Evolutionary conservation across 345 rosid genomes (phyloP), one percentile per base, ranked within the genome.

Genomic region (Aquilaria sinensis): DNA sequence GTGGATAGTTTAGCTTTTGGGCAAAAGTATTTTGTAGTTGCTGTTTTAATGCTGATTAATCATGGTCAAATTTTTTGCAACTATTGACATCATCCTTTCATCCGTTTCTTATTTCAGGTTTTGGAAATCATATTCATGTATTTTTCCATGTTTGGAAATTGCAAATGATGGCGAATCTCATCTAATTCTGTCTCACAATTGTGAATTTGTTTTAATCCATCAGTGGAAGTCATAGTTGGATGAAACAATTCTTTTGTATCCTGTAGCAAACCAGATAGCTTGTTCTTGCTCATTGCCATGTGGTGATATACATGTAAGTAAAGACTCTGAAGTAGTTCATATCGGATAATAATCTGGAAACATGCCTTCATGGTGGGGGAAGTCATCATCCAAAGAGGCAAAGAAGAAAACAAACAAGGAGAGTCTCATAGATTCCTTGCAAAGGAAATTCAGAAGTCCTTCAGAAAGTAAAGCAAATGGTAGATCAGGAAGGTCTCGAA

Each of bases 321-420:
- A 48, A 37, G 43, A 23, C 23, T 47, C 43, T 37, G 43, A 37
- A 37, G 43, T 37, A 37, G 43, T 37, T 37, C 43, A 37, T 37
- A 37, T 37, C 8, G 5, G 5, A 37, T 37, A 37, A 37, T 37
- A 5, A 37, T 37, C 8, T 46, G 51, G 53, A 59, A 75, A 67
- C 61, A 84, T 84, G 89, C 89, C 75, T 75, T 72, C 84, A 62
- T 78, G 83, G 85, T 84, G 83, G 80, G 73, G 72, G 55, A 81
- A 77, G 67, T 79, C 86, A 48, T 79, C 84, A 32, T 37, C 43
- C 43, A 81, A 78, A 60, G 81, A 76, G 33, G 66, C 67, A 7
- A 84, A 84, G 79, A 81, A 84, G 78, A 81, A 84, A 72, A 51
- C 70, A 29, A 75, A 66, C 69, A 81, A 79, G 64, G 84, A 79